Conservation (phyloP, 164 flowering plant genomes). For the Macadamia tetraphylla region DNA sequence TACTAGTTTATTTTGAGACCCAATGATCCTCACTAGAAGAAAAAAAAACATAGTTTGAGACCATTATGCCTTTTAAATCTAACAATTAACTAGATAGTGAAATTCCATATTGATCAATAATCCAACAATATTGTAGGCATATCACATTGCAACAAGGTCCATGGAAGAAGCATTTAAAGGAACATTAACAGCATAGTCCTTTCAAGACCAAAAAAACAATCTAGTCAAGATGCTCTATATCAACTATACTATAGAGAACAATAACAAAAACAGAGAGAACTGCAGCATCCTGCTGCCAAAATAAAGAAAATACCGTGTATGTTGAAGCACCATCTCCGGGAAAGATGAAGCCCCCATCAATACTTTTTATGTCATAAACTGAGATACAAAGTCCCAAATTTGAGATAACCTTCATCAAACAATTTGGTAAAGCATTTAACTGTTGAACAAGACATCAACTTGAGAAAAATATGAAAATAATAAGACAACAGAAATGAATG, state of each 20-base stretch:
- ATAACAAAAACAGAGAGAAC: neutral
- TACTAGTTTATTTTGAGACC: no score
- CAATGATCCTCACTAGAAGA: no score
- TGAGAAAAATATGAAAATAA: neutral
- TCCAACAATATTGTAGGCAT: no score
- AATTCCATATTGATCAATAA: no score
- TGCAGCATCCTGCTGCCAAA: no score
- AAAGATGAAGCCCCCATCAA: slow-evolving; percentile 61
- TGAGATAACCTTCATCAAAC: slow-evolving; percentile 49
- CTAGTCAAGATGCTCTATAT: neutral
- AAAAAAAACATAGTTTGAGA: no score
- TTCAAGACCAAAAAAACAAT: no score
- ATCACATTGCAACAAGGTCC: no score
- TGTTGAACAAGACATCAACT: neutral
- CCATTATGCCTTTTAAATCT: no score
- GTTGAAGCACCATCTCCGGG: slow-evolving; percentile 78
- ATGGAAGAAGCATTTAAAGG: no score
- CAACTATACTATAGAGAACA: neutral
- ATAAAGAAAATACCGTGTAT: slow-evolving; percentile 37
- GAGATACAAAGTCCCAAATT: slow-evolving; percentile 69
- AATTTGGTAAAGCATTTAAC: neutral
- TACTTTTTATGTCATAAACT: slow-evolving; percentile 48
- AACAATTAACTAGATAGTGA: no score
- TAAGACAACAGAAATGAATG: slow-evolving; percentile 6
- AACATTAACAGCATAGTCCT: no score